phyloP scores from a whole-genome alignment of 2,329 filamentous ascomycete species.

The Verticillium klebahnii region DNA sequence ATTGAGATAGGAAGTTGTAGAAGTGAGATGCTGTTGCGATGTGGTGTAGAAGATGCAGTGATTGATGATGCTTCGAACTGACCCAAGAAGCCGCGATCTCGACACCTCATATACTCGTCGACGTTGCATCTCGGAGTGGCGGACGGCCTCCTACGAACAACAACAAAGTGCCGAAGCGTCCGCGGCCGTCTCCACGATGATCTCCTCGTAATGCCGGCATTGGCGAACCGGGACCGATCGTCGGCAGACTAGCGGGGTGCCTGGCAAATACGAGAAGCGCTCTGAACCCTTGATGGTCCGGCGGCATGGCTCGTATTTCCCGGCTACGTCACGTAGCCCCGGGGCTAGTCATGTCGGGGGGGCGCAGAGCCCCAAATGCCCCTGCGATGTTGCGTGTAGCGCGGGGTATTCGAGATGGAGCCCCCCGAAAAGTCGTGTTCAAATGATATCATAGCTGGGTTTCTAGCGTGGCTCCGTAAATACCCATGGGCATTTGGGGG shows the following conservation, averaged over 20 bases:
- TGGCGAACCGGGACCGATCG: background rate
- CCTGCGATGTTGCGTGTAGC: background rate
- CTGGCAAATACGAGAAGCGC: background rate
- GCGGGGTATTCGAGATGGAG: background rate
- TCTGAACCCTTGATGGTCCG: background rate
- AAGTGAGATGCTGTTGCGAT: background rate
- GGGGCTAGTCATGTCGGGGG: background rate
- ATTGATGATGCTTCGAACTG: background rate
- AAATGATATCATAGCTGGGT: background rate
- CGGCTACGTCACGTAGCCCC: background rate
- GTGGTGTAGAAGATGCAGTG: background rate
- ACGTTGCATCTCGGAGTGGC: conserved; percentile 2
- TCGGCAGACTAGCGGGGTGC: background rate
- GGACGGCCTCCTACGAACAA: background rate
- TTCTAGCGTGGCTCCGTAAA: background rate
- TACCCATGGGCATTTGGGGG: background rate
- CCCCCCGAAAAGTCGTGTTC: background rate
- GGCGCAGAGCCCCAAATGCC: too few species aligned
- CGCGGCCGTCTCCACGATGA: conserved; percentile 6
- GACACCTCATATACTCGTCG: conserved; percentile 3
- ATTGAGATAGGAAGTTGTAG: background rate
- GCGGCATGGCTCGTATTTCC: background rate
- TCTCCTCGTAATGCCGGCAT: conserved; percentile 10
- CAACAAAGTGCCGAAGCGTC: background rate
- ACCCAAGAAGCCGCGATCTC: background rate